Evolutionary conservation across 441 rosid species (phyloP).

Genomic region (Adansonia grandidieri): DNA sequence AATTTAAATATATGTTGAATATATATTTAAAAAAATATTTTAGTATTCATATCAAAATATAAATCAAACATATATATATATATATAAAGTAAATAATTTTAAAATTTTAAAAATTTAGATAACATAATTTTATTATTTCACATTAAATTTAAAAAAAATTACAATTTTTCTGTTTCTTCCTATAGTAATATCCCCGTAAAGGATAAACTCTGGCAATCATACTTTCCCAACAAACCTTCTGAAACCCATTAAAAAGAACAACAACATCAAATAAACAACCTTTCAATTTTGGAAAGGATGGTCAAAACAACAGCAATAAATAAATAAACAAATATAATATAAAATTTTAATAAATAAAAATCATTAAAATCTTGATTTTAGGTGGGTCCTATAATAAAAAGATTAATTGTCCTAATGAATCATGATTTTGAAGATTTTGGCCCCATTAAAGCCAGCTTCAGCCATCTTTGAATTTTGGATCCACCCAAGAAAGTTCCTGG

Average conservation of each 20-base stretch:
- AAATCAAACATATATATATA: too few relatives aligned
- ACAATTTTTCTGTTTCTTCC: too few relatives aligned
- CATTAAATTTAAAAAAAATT: too few relatives aligned
- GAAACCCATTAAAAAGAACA: not conserved
- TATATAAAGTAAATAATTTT: too few relatives aligned
- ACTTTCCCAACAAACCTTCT: too few relatives aligned
- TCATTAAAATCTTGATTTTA: not conserved
- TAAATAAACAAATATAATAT: not conserved
- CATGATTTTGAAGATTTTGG: not conserved
- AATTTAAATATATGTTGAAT: too few relatives aligned
- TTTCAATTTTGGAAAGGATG: not conserved
- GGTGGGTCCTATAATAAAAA: not conserved
- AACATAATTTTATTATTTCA: too few relatives aligned
- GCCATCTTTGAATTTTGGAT: not conserved
- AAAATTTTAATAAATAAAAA: not conserved
- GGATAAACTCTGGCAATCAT: too few relatives aligned
- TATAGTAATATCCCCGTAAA: too few relatives aligned
- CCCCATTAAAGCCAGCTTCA: not conserved
- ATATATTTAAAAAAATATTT: too few relatives aligned
- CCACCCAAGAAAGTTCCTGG: not conserved
- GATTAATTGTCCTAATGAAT: not conserved
- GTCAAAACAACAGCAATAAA: not conserved
- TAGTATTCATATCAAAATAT: too few relatives aligned
- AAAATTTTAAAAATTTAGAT: too few relatives aligned
- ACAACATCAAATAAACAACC: not conserved